A percentile compares a stretch with the other conserved stretches of the same genome.
These are phyloP conservation scores for Yueomyces sp. DNA, from an alignment of 805 yeast genomes.

Conservation along the genomic window DNA sequence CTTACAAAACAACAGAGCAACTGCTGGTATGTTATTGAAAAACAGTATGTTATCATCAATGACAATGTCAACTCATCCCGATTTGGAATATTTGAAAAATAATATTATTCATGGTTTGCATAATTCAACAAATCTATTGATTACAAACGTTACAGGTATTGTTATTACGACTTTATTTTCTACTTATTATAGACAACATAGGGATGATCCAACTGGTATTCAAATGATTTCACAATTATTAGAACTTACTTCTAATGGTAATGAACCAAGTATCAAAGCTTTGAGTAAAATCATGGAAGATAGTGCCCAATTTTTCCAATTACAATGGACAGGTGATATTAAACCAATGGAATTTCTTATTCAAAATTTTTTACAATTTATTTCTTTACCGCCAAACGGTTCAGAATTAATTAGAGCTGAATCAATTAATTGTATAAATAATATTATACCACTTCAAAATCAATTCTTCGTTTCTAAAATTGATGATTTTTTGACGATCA, in stretches of 20 bases:
- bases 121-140: constrained; percentile 26
- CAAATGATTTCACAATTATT: constrained; percentile 53
- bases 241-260: constrained; percentile 38
- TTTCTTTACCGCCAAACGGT: constrained; percentile 21
- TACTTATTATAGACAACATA: constrained; percentile 26
- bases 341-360: constrained; percentile 58
- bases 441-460: constrained; percentile 56
- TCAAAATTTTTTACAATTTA: constrained; percentile 46
- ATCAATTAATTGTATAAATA: constrained; percentile 61
- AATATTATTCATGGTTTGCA: constrained; percentile 29
- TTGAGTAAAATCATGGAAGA: constrained; percentile 87
- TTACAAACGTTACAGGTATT: constrained; percentile 81
- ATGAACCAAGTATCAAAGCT: constrained; percentile 45
- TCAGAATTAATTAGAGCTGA: constrained; percentile 42
- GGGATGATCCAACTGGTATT: constrained; percentile 41
- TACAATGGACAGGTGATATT: constrained; percentile 39
- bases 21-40: constrained; percentile 79
- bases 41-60: constrained; percentile 42
- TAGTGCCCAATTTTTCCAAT: constrained; percentile 49
- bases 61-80: constrained; percentile 19
- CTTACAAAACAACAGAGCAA: constrained; percentile 40
- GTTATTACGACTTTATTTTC: constrained; percentile 75
- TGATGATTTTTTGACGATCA: constrained; percentile 48
- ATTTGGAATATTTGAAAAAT: constrained; percentile 31
- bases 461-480: constrained; percentile 50